Evolutionary conservation across 768 basidiomycete genomes (phyloP), one percentile per base, ranked within the genome.

Genomic region (Kwoniella sp.): DNA sequence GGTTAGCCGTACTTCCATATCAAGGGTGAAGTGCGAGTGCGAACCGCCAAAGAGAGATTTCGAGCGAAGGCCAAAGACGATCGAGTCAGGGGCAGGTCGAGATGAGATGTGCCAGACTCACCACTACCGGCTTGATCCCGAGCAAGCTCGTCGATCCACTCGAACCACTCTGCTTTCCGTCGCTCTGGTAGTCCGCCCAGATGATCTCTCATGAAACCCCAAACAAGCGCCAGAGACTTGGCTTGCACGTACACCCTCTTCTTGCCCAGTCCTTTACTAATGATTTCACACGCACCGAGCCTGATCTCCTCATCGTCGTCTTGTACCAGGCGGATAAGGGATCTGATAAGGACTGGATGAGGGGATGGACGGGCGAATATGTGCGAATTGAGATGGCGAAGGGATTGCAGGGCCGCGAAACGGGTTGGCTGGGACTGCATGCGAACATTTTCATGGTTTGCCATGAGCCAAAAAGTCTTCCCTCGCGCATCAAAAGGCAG

Each of bases 281-380:
- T 60, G 41, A 79, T 71, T 1, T 50, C 55, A 12, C 61, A 53
- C 1, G 74, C 68, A 4, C 58, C 67, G 12, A 47, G n/a, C 26
- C 76, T 71, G 37, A 79, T 68, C 23, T 73, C 74, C 25, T 76
- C 76, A 54, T 79, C 76, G 58, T 79, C 78, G 52, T 79, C 78
- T 48, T 76, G 70, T 4, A 79, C 47, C 1, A 76, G 56, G 15
- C 71, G 50, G 1, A 71, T 41, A 3, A 75, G 62, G n/a, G 66
- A 26, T 37, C 59, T 57, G 47, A 73, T 74, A 5, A 73, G 55
- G 50, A 1, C 17, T 25, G 28, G 4, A 22, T 45, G 55, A 9
- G 63, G 50, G 28, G 41, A 11, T 13, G 25, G 51, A 12, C 2
- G 13, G 0, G 25, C 20, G 64, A 57, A 69, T 0, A 63, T 30